These are phyloP conservation scores for Ashbya aceris DNA, from an alignment of 1,139 yeast genomes.

Conservation along the genomic window DNA sequence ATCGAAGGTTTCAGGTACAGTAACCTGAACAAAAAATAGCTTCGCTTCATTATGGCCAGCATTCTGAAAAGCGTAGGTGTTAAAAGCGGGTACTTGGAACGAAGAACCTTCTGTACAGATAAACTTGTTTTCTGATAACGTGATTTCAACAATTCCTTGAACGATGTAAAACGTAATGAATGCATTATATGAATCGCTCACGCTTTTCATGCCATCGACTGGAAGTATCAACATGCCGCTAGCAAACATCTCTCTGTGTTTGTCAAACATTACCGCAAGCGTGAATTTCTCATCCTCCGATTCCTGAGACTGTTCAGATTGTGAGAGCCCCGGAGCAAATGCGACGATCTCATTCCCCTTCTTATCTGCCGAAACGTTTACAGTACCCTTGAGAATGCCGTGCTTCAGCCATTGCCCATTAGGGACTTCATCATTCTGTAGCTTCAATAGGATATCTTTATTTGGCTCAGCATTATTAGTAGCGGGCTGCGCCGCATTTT, in stretches of 20 bases:
- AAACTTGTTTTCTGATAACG: constrained; percentile 50
- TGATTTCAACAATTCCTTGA: constrained; percentile 61
- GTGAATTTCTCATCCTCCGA: constrained; percentile 48
- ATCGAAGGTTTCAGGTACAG: constrained; percentile 22
- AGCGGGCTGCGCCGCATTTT: constrained; percentile 7
- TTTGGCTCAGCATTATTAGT: constrained; percentile 18
- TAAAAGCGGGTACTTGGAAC: constrained; percentile 72
- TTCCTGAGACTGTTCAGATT: constrained; percentile 35
- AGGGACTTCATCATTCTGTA: constrained; percentile 31
- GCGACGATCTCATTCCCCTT: constrained; percentile 44
- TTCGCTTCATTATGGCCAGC: constrained; percentile 48
- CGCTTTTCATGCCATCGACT: constrained; percentile 51
- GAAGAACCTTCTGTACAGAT: constrained; percentile 66
- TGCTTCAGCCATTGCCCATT: constrained; percentile 50
- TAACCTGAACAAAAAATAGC: constrained; percentile 71
- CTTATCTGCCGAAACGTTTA: constrained; percentile 42
- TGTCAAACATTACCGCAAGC: constrained; percentile 59
- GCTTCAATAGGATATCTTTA: constrained; percentile 15
- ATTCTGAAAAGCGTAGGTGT: constrained; percentile 56
- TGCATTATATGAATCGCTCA: constrained; percentile 56
- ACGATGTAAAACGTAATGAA: constrained; percentile 69
- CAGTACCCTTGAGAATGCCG: constrained; percentile 46
- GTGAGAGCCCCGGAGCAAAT: constrained; percentile 58
- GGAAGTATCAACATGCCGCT: constrained; percentile 71
- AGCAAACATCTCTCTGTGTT: constrained; percentile 58